Evolutionary conservation across 805 yeast species (phyloP), one percentile per base, ranked within the genome.

Genomic region (Candida vaughaniae): DNA sequence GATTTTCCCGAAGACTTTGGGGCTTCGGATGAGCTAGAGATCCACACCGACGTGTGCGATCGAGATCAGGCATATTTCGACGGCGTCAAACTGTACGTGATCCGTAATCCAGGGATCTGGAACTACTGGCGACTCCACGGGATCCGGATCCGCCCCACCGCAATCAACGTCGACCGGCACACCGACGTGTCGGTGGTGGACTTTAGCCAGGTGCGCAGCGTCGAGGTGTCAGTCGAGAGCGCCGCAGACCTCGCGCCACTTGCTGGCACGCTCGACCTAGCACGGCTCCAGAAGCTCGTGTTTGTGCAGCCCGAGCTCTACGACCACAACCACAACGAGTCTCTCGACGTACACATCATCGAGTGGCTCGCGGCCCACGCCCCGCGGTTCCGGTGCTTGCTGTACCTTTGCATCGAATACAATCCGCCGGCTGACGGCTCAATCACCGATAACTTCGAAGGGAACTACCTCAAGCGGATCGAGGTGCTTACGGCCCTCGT

Each of bases 391-490:
- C 11, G 26, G 22, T 26, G 23, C 9, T 27, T 80, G 25, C 56
- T 55, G 19, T 67, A 56, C 31, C 55, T 84, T 14, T 62, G 74
- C 7, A 64, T 84, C n/a, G 64, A 71, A 14, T 89, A 83, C 53
- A 65, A 64, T 18, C 75, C 83, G 3, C 85, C 86, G 2, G 25
- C 55, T 2, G 76, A 75, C 50, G 86, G 84, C 0, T 64, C 68
- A 23, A 69, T 80, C 10, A 63, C 57, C 12, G 85, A 82, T 53
- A 86, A 87, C 2, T 73, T 80, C 27, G 91, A 84, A 50, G 95
- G 95, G 0, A 84, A 85, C 47, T 82, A 78, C 47, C 52, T 74
- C 5, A 71, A 88, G 42, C 69, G 88, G 48, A 65, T 76, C 36
- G 69, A 64, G 19, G 49, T 84, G 9, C 82, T 71, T 47, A 67